Evolutionary conservation across 2,329 filamentous ascomycete genomes (phyloP), one percentile per base, ranked within the genome.

Genomic region (Colletotrichum siamense): DNA sequence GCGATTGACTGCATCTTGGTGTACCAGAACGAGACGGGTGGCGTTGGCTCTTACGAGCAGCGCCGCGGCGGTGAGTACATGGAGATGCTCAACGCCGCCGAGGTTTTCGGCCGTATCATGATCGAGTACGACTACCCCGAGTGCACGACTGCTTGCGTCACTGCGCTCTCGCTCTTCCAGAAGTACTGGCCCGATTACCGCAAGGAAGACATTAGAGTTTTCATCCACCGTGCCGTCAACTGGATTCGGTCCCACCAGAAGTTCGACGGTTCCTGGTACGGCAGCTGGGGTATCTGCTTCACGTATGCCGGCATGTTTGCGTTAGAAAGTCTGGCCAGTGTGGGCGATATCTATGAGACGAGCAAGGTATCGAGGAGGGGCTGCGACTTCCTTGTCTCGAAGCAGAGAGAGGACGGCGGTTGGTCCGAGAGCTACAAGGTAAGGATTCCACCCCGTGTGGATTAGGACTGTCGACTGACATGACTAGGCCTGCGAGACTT

Each of bases 51-150:
- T 18, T 99, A 99, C 83, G 97, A 99, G 82, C 91, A 91, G 3
- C 94, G 94, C 2, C 92, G 97, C 30, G 96, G 94, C 3, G 94
- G 95, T 12, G 90, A 94, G 79, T 91, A 91, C 79, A 84, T 99
- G 79, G 97, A 99, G 84, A 90, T 93, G 83, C 91, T 99, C 59
- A 99, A 99, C 81, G 96, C 96, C 0, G 97, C 97, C 2, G 97
- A 99, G 83, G 96, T 99, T 0, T 99, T 99, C 84, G 96, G 95
- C 16, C 91, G 93, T 24, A 99, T 99, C 86, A 99, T 99, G 97
- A 94, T 99, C 70, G 96, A 99, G 82, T 99, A 99, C 84, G 95
- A 98, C 83, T 99, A 99, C 82, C 96, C 96, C 0, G 97, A 99
- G 85, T 99, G 97, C 87, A 99, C 97, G 1, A 99, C 97, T 4